Evolutionary conservation across 495 filamentous ascomycete species (phyloP).

Genomic region (Neurospora sp.): DNA sequence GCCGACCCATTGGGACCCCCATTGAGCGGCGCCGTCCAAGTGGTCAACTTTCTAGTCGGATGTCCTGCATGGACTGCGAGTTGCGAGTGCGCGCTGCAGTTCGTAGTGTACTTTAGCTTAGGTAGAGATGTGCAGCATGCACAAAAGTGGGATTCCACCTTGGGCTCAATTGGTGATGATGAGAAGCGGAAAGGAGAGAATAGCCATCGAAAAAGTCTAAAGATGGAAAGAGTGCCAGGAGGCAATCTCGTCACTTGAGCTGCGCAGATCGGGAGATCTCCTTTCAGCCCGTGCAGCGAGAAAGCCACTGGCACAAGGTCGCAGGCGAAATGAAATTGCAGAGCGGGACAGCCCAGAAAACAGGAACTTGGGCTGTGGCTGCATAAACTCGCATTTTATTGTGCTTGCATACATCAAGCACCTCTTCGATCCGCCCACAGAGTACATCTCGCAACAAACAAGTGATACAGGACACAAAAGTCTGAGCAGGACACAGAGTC

Average conservation of each 20-base stretch:
- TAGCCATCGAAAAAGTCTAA: neutral
- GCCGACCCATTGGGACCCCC: conserved; percentile 1
- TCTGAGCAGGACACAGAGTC: neutral
- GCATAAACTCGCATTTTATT: neutral
- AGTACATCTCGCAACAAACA: neutral
- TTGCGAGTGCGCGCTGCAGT: neutral
- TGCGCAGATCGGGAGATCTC: neutral
- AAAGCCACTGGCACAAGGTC: neutral
- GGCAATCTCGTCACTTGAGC: neutral
- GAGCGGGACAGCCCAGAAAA: neutral
- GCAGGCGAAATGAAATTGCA: neutral
- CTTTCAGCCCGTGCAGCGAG: neutral
- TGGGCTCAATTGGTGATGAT: neutral
- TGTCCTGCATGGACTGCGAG: neutral
- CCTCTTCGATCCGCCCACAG: neutral
- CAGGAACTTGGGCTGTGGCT: neutral
- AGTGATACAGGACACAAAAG: neutral
- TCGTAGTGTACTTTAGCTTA: neutral
- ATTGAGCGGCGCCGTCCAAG: neutral
- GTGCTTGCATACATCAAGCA: conserved; percentile 5
- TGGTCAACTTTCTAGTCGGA: neutral
- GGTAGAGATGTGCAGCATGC: neutral
- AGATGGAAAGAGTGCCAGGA: neutral
- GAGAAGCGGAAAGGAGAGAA: neutral
- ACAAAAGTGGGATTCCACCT: neutral